Conservation (phyloP, 306 rosid species). For the Inga oerstediana region DNA sequence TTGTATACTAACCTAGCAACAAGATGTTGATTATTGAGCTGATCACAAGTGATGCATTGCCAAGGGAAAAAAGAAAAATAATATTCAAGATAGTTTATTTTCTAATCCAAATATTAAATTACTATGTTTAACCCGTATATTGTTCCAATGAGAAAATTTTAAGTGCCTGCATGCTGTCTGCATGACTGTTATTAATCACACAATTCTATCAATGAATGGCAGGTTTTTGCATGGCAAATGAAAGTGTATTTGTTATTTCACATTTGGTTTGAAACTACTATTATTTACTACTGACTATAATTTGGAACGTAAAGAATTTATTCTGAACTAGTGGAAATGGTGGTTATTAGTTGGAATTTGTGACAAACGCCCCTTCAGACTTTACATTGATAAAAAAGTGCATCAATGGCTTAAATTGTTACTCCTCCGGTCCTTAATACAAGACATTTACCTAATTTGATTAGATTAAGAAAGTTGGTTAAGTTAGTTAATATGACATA, state of each 20-base stretch:
- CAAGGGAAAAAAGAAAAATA: neutral
- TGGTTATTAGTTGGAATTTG: neutral
- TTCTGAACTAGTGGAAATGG: neutral
- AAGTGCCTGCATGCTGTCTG: neutral
- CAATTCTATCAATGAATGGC: neutral
- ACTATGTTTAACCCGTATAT: neutral
- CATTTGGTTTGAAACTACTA: neutral
- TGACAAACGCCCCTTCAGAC: neutral
- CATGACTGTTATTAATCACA: neutral
- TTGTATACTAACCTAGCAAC: neutral
- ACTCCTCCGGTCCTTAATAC: no score
- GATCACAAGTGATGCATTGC: neutral
- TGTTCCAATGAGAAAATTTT: neutral
- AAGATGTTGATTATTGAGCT: neutral
- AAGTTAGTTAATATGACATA: no score
- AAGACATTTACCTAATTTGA: no score
- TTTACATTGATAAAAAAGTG: neutral
- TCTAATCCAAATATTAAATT: neutral
- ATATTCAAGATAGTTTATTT: neutral
- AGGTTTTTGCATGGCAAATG: neutral
- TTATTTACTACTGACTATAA: neutral
- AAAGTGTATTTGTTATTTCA: neutral
- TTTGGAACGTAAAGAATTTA: neutral
- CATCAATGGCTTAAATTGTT: neutral
- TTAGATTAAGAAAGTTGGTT: no score